phyloP scores from a whole-genome alignment of 805 yeast species.

The Cyberlindnera euphorbiae region DNA sequence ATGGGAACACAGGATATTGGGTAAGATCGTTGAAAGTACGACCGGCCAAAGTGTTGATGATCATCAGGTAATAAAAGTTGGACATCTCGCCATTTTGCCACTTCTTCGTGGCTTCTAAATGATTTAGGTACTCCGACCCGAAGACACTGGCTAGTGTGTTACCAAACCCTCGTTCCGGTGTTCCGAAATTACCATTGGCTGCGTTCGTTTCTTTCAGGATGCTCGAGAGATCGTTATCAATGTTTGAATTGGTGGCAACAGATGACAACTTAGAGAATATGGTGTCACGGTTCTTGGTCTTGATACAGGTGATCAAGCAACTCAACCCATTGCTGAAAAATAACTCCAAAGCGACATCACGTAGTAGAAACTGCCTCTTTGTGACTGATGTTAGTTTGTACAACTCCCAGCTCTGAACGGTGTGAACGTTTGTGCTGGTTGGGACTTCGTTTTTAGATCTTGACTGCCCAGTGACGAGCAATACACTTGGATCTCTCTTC shows the following conservation, averaged over 20 bases:
- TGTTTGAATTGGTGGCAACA: conserved; percentile 43
- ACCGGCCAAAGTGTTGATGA: conserved; percentile 80
- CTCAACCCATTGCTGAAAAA: conserved; percentile 72
- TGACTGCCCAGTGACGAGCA: conserved; percentile 51
- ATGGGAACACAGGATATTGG: conserved; percentile 88
- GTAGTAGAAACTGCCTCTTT: conserved; percentile 66
- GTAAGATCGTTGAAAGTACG: conserved; percentile 85
- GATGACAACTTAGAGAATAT: conserved; percentile 46
- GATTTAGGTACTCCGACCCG: conserved; percentile 30
- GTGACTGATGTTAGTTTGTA: conserved; percentile 57
- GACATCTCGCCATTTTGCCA: conserved; percentile 81
- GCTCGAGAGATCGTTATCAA: conserved; percentile 51
- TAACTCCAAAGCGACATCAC: conserved; percentile 79
- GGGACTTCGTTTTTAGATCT: conserved; percentile 12
- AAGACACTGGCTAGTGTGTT: conserved; percentile 43
- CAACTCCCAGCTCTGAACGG: conserved; percentile 56
- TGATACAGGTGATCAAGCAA: conserved; percentile 59
- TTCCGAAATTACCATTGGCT: conserved; percentile 30
- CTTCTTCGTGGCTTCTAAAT: conserved; percentile 51
- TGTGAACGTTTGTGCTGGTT: conserved; percentile 32
- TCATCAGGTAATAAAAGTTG: conserved; percentile 76
- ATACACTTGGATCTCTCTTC: conserved; percentile 64
- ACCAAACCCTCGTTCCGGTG: conserved; percentile 31
- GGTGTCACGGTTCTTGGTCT: conserved; percentile 48
- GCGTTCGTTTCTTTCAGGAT: conserved; percentile 45